phyloP scores from a whole-genome alignment of 202 grass and related monocot genomes.

The Digitaria exilis region DNA sequence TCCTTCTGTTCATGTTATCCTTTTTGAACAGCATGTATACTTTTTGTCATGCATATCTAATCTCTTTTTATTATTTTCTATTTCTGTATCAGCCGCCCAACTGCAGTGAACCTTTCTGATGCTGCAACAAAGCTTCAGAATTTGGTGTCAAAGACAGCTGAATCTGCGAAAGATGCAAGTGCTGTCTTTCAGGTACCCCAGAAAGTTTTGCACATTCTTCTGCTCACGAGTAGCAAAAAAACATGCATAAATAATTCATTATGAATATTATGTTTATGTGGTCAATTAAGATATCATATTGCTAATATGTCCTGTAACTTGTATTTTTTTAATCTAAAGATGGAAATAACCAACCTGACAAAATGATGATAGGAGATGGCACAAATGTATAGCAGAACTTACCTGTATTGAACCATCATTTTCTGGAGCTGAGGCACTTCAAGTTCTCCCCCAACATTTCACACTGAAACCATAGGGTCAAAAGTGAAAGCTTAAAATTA shows the following conservation, averaged over 20 bases:
- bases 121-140: constrained; percentile 79
- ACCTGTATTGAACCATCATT: neutral
- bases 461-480: neutral
- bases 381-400: neutral
- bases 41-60: constrained; percentile 28
- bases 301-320: constrained; percentile 3
- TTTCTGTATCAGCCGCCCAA: constrained; percentile 68
- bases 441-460: neutral
- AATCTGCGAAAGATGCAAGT: constrained; percentile 65
- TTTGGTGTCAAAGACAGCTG: constrained; percentile 61
- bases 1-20: neutral
- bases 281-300: neutral
- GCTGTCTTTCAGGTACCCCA: constrained; percentile 79
- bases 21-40: constrained; percentile 1
- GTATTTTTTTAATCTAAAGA: constrained; percentile 1
- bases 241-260: neutral
- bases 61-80: constrained; percentile 15
- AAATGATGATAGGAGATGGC: neutral
- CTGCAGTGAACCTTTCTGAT: constrained; percentile 93
- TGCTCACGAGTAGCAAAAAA: neutral
- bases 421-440: neutral
- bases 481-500: neutral
- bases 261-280: neutral
- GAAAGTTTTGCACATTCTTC: neutral
- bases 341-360: constrained; percentile 1